Percentiles rank a stretch among this genome's conserved stretches.
Conservation (phyloP, 768 basidiomycete genomes). For the Lenzites betulinus region DNA sequence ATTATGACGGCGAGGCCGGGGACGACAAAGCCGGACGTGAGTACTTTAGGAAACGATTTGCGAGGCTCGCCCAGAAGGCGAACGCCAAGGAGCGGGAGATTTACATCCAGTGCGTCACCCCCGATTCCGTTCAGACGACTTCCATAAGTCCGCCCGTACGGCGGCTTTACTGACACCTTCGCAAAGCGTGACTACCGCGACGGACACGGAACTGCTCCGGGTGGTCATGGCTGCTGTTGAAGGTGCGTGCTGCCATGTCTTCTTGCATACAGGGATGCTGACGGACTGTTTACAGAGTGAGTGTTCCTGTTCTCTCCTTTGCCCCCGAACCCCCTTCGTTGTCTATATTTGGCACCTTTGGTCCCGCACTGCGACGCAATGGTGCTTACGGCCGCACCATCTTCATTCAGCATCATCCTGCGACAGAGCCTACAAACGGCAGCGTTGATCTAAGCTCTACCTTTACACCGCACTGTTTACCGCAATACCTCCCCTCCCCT, state of each 20-base stretch:
- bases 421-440: slow-evolving; percentile 66
- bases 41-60: slow-evolving; percentile 89
- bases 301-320: slow-evolving; percentile 38
- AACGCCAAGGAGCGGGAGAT: slow-evolving; percentile 89
- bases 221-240: slow-evolving; percentile 96
- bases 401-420: slow-evolving; percentile 60
- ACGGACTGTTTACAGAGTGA: slow-evolving; percentile 57
- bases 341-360: slow-evolving; percentile 20
- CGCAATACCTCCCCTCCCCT: slow-evolving; percentile 7
- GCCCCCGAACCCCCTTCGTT: slow-evolving; percentile 31
- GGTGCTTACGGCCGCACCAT: slow-evolving; percentile 18
- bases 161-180: slow-evolving; percentile 19
- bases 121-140: slow-evolving; percentile 9
- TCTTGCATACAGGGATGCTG: slow-evolving; percentile 7
- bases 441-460: slow-evolving; percentile 57
- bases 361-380: slow-evolving; percentile 7
- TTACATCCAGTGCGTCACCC: slow-evolving; percentile 82
- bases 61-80: slow-evolving; percentile 79
- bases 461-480: not conserved
- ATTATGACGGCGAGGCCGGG: slow-evolving; percentile 78
- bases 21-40: slow-evolving; percentile 79
- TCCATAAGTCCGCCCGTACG: slow-evolving; percentile 1
- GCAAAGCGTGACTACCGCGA: slow-evolving; percentile 81
- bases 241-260: slow-evolving; percentile 55
- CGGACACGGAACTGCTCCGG: slow-evolving; percentile 83